Conservation (phyloP, 2,329 filamentous ascomycete genomes). For the Pseudocercospora macadamiae region DNA sequence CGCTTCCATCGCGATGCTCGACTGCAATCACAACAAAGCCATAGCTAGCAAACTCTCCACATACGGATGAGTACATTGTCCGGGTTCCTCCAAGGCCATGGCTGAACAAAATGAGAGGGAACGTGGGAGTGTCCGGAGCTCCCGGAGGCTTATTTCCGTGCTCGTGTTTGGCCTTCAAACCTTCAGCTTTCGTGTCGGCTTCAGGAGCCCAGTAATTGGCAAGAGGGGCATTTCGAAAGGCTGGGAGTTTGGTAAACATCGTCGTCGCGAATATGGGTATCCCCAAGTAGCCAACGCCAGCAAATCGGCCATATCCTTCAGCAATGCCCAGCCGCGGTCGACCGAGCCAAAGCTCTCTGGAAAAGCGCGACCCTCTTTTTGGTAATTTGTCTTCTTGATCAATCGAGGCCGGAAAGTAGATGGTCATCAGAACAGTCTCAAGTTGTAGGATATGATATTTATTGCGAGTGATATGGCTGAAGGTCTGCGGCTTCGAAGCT, state of each 20-base stretch:
- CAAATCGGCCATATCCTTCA: constrained; percentile 65
- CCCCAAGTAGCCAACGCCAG: constrained; percentile 54
- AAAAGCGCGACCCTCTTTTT: constrained; percentile 42
- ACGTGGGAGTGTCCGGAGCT: constrained; percentile 48
- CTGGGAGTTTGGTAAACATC: constrained; percentile 67
- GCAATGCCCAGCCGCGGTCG: constrained; percentile 59
- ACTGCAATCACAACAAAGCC: constrained; percentile 67
- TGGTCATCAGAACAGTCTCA: constrained; percentile 64
- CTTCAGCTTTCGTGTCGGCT: constrained; percentile 46
- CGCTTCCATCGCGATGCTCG: constrained; percentile 68
- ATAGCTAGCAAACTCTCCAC: constrained; percentile 68
- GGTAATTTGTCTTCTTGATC: constrained; percentile 39
- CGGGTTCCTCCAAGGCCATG: constrained; percentile 67
- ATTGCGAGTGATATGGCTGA: constrained; percentile 56
- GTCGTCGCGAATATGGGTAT: constrained; percentile 60
- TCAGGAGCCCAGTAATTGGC: constrained; percentile 54
- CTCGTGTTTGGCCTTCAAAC: constrained; percentile 46
- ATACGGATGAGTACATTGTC: constrained; percentile 65
- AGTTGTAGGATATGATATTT: constrained; percentile 54
- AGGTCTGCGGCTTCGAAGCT: constrained; percentile 49
- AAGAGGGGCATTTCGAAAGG: constrained; percentile 62
- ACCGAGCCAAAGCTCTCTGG: constrained; percentile 65
- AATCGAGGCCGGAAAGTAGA: constrained; percentile 64
- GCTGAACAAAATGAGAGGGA: constrained; percentile 67
- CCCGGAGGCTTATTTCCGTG: constrained; percentile 44